A percentile compares a stretch with the other conserved stretches of the same genome.
Conservation (phyloP, 495 filamentous ascomycete species). For the Ramalina intermedia region DNA sequence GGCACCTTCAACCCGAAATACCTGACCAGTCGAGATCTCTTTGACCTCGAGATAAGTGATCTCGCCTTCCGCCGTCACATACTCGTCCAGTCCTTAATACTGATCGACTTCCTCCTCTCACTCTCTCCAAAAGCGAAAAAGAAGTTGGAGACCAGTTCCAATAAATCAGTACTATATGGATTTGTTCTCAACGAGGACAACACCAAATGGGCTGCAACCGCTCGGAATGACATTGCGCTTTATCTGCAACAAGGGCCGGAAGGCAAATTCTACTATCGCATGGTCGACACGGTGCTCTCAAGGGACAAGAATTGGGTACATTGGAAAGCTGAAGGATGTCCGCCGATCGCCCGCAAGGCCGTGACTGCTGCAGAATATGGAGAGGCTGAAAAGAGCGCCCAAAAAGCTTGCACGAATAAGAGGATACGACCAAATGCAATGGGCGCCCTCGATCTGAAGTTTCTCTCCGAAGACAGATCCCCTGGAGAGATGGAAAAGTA, state of each 20-base stretch:
- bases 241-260: constrained; percentile 67
- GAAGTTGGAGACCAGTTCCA: constrained; percentile 52
- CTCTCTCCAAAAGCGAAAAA: constrained; percentile 71
- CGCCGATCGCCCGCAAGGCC: constrained; percentile 61
- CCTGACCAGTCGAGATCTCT: constrained; percentile 84
- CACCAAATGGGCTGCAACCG: constrained; percentile 64
- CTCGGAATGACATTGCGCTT: constrained; percentile 54
- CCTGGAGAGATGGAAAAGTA: constrained; percentile 41
- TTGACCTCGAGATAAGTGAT: constrained; percentile 92
- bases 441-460: constrained; percentile 59
- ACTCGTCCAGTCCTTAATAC: constrained; percentile 82
- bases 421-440: constrained; percentile 50
- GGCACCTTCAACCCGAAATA: constrained; percentile 93
- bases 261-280: constrained; percentile 85
- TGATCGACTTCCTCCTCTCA: constrained; percentile 83
- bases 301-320: constrained; percentile 96
- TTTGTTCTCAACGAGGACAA: constrained; percentile 70
- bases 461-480: constrained; percentile 50
- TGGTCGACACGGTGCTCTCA: constrained; percentile 88
- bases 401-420: constrained; percentile 49
- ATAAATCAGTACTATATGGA: constrained; percentile 76
- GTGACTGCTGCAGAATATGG: constrained; percentile 50
- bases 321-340: constrained; percentile 93
- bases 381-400: constrained; percentile 47
- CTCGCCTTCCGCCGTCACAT: constrained; percentile 87